Base-by-base conservation (phyloP, 1,284 basidiomycete genomes). In the Coniferiporia weirii region DNA sequence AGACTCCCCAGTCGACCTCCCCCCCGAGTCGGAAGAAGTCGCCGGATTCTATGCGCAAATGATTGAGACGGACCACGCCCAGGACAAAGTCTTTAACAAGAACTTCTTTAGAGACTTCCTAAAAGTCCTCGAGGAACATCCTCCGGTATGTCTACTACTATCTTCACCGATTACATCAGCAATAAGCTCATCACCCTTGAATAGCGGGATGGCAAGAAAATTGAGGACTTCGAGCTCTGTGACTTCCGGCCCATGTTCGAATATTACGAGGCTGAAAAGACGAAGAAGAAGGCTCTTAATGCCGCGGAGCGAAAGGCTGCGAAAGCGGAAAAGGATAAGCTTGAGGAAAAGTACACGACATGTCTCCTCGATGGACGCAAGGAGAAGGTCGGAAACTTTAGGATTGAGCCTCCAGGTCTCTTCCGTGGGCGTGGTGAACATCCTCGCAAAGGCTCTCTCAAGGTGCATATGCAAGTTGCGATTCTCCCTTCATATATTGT, bases 351-450 rank as follows among this genome's bases (percentile, higher is more conserved):
- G 63, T 98, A 94, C 73, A 87, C 85, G 48, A 82, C 82, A 40
- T 98, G 96, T 72, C 68, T 88, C 13, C 85, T 99, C 47, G 95
- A 99, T 68, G 96, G 95, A 20, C 85, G 95, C 56, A 95, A 95
- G 74, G 97, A 99, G 77, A 98, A 97, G 72, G 86, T 98, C 55
- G 97, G 97, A 58, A 99, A 99, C 76, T 98, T 99, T 79, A 85
- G 95, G 65, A 88, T 98, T 53, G 97, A 99, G 80, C 97, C 97
- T 69, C 97, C 97, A 17, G 94, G 95, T 46, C 78, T 99, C 47
- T 99, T 99, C 77, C 82, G 96, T 73, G 97, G 97, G 61, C 95
- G 97, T 65, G 97, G 97, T 61, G 94, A 98, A 67, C 97, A 99
- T 74, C 97, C 97, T 1, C 95, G 92, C 79, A 98, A 98, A 72